These are phyloP conservation scores for Penicillium sp. DNA, from an alignment of 2,329 filamentous ascomycete genomes.

Conservation along the genomic window DNA sequence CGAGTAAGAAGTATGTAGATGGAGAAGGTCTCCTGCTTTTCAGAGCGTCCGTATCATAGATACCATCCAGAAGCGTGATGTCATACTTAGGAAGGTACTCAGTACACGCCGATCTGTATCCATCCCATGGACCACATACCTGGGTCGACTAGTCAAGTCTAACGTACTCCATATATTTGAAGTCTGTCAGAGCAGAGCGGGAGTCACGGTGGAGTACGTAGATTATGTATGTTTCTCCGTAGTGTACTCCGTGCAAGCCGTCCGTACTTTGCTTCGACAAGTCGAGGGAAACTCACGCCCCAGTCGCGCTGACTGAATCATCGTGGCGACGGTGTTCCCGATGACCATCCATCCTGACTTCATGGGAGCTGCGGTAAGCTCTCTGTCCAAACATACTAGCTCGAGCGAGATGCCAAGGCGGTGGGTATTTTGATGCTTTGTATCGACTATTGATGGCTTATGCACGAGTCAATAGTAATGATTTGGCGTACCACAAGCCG, in stretches of 20 bases:
- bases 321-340: constrained; percentile 7
- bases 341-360: constrained; percentile 16
- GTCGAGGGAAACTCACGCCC: not conserved
- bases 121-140: constrained; percentile 4
- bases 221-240: not conserved
- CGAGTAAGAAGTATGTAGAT: not conserved
- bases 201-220: not conserved
- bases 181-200: not conserved
- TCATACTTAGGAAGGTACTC: not conserved
- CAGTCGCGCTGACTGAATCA: not conserved
- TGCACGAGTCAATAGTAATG: not conserved
- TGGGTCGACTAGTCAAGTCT: constrained; percentile 3
- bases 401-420: not conserved
- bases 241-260: not conserved
- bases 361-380: constrained; percentile 16
- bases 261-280: not conserved
- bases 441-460: not conserved
- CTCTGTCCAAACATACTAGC: constrained; percentile 8
- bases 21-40: not conserved
- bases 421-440: not conserved
- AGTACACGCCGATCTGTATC: not conserved
- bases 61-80: not conserved
- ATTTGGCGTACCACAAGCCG: not conserved
- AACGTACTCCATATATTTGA: not conserved
- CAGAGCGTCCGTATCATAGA: not conserved